A percentile compares a stretch with the other conserved stretches of the same genome.
Evolutionary conservation across 2,329 filamentous ascomycete genomes (phyloP).

Genomic region (Pleurostoma richardsiae): DNA sequence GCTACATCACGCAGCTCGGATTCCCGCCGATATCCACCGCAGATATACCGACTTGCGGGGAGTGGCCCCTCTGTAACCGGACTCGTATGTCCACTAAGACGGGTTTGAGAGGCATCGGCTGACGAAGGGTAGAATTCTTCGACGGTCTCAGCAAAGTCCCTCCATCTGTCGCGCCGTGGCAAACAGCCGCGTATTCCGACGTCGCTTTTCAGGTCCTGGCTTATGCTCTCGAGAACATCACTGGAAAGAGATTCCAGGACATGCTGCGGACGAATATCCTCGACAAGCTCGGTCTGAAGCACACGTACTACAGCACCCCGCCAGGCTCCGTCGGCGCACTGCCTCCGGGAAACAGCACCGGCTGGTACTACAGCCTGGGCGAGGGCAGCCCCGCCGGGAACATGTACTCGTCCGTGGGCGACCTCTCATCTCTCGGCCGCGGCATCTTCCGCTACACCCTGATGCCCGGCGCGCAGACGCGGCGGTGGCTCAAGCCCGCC

Average conservation of each 20-base stretch:
- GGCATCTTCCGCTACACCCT: conserved; percentile 33
- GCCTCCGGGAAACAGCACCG: conserved; percentile 9
- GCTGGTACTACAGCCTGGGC: conserved; percentile 17
- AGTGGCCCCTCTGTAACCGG: conserved; percentile 4
- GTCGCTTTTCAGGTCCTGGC: conserved; percentile 27
- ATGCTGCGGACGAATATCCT: conserved; percentile 24
- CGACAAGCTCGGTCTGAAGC: conserved; percentile 20
- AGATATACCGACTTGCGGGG: conserved; percentile 8
- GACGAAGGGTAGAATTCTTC: conserved; percentile 7
- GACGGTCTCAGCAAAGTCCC: conserved; percentile 4
- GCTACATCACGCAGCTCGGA: conserved; percentile 2
- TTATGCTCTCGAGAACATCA: conserved; percentile 33
- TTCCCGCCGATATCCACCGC: conserved; percentile 6
- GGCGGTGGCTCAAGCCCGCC: conserved; percentile 38
- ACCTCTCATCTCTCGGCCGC: conserved; percentile 35
- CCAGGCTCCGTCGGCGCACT: conserved; percentile 11
- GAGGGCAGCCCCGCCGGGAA: conserved; percentile 26
- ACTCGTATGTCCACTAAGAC: conserved; percentile 3
- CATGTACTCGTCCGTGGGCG: conserved; percentile 35
- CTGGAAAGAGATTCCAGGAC: conserved; percentile 19
- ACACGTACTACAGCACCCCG: conserved; percentile 17
- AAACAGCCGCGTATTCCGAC: conserved; percentile 29
- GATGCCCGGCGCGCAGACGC: conserved; percentile 25
- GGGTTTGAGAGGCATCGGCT: background rate
- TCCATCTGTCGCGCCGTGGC: conserved; percentile 16